Percentiles rank a stretch among this genome's conserved stretches.
These are phyloP conservation scores for Phytophthora pistaciae DNA, from an alignment of 352 stramenopile genomes.

Conservation along the genomic window DNA sequence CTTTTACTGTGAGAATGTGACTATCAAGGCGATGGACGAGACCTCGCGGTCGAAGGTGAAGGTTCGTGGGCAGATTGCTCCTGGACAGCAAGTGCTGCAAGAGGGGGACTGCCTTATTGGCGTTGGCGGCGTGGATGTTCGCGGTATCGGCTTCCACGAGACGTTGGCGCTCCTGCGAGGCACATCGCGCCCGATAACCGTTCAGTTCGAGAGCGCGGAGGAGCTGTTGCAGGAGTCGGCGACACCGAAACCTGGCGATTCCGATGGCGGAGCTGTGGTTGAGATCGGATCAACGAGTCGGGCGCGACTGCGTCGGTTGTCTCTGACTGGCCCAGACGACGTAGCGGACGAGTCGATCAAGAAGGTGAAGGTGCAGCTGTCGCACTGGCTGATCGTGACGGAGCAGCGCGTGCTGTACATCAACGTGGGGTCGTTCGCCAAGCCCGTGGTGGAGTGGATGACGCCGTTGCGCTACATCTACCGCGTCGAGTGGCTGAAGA, in stretches of 20 bases:
- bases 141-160: slow-evolving; percentile 87
- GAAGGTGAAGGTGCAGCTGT: slow-evolving; percentile 76
- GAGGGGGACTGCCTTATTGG: slow-evolving; percentile 80
- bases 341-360: slow-evolving; percentile 39
- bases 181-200: slow-evolving; percentile 69
- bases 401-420: slow-evolving; percentile 89
- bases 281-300: slow-evolving; percentile 34
- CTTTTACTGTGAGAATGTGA: slow-evolving; percentile 91
- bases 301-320: slow-evolving; percentile 33
- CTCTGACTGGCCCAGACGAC: slow-evolving; percentile 29
- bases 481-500: slow-evolving; percentile 78
- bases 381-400: slow-evolving; percentile 90
- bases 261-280: slow-evolving; percentile 19
- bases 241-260: slow-evolving; percentile 20
- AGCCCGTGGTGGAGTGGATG: slow-evolving; percentile 90
- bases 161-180: slow-evolving; percentile 83
- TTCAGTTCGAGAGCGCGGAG: slow-evolving; percentile 87
- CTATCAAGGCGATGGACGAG: slow-evolving; percentile 82
- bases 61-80: slow-evolving; percentile 61
- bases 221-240: slow-evolving; percentile 57
- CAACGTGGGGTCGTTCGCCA: slow-evolving; percentile 79
- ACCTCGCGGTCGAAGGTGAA: slow-evolving; percentile 55
- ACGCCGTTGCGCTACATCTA: slow-evolving; percentile 91
- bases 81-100: slow-evolving; percentile 74
- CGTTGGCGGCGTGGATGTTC: slow-evolving; percentile 84